These are phyloP conservation scores for Paraglomus brasilianum DNA, from an alignment of 192 early-diverging fungal genomes.

Conservation along the genomic window DNA sequence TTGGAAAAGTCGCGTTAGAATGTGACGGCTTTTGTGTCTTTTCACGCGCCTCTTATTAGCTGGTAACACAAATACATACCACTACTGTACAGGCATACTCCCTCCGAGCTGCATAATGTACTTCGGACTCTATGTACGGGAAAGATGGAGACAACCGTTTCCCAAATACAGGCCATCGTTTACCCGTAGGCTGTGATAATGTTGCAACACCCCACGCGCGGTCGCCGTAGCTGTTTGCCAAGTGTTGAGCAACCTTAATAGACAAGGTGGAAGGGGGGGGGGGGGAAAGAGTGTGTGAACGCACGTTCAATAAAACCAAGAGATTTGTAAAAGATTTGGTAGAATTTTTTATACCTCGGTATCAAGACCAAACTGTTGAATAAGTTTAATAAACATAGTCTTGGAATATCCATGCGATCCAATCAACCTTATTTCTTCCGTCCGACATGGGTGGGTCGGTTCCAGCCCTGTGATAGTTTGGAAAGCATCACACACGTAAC, in stretches of 20 bases:
- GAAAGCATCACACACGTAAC: background rate
- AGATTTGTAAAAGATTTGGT: background rate
- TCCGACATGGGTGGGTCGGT: slow-evolving; percentile 70
- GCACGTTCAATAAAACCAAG: background rate
- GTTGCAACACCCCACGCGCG: slow-evolving; percentile 92
- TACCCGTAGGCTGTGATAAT: slow-evolving; percentile 70
- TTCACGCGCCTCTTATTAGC: too few relatives aligned
- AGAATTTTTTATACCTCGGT: slow-evolving; percentile 50
- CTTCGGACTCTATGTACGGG: slow-evolving; percentile 94
- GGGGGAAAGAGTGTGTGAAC: background rate
- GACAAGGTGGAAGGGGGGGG: background rate
- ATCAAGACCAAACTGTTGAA: slow-evolving; percentile 95
- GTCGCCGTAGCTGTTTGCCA: slow-evolving; percentile 90
- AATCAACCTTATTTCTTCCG: slow-evolving; percentile 73
- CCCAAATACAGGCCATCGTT: slow-evolving; percentile 80
- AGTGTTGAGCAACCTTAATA: slow-evolving; percentile 74
- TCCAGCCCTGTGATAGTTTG: slow-evolving; percentile 41
- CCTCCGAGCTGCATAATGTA: slow-evolving; percentile 84
- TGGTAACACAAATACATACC: slow-evolving; percentile 31
- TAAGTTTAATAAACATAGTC: slow-evolving; percentile 94
- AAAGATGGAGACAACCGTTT: slow-evolving; percentile 75
- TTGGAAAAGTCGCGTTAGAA: background rate
- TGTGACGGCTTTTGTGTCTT: too few relatives aligned
- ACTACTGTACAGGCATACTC: slow-evolving; percentile 94
- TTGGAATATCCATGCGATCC: slow-evolving; percentile 86